Base-by-base conservation (phyloP, 2,329 filamentous ascomycete genomes). In the Ambrosiella beaveri region DNA sequence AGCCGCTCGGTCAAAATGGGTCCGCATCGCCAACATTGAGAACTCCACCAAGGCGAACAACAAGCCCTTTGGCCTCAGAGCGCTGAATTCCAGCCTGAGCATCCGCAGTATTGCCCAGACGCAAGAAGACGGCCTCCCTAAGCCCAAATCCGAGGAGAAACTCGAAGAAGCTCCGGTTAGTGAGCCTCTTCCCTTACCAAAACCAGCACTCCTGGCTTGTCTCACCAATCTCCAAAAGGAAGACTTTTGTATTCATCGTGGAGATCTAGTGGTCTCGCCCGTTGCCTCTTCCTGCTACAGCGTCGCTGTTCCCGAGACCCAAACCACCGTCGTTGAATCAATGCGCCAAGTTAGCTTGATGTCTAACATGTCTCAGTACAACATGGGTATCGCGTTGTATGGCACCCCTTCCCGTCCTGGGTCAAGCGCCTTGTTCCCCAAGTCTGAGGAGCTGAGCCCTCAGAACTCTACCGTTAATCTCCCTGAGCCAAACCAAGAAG, bases 321-420 rank as follows among this genome's bases (percentile, higher is more conserved):
- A 60, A 45, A 57, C 59, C 15, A 60, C 59, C 7, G 35, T 60
- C n/a, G 39, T 47, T 19, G 51, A 54, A 17, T 54, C 58, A 13
- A 59, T 50, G 44, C 56, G 59, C 15, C 59, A 60, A 40, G 59
- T 60, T 50, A 60, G 59, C 45, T 55, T 60, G 19, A 60, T 60
- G 59, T 60, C 59, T 40, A 60, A 60, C 27, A 60, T 60, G 45
- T 60, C 59, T 13, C 59, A 60, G 52, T 60, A 58, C 45, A 60
- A 60, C 35, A 56, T 57, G 55, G 52, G 56, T 36, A 41, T 49
- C 40, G 44, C 59, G 9, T 52, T 60, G n/a, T 55, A 50, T 15
- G 59, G 45, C 38, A 55, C 56, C 1, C 27, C 51, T 27, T 60
- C 59, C 27, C 59, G 59, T 7, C 59, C 59, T 4, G 51, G 36